A percentile compares a stretch with the other conserved stretches of the same genome.
Evolutionary conservation across 83 land plant genomes (phyloP).

Genomic region (Diphasiastrum complanatum): DNA sequence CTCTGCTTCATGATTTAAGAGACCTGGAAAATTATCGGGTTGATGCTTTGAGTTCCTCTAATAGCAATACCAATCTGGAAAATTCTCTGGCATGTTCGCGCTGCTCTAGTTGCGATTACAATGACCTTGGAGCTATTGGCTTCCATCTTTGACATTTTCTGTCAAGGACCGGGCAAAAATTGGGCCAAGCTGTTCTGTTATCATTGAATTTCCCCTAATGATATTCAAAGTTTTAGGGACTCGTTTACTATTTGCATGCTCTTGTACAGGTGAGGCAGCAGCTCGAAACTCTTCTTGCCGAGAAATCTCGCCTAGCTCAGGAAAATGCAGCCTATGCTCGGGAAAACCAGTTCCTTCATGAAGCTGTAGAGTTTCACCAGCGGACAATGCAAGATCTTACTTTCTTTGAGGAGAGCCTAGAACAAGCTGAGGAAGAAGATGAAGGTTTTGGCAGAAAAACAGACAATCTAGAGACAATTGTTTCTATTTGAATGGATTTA

Average conservation of each 20-base stretch:
- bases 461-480: too few species aligned
- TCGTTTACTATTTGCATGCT: not conserved
- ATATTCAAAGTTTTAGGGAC: too few species aligned
- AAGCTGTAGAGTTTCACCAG: slow-evolving; percentile 72
- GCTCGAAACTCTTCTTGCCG: slow-evolving; percentile 62
- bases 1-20: too few species aligned
- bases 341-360: slow-evolving; percentile 61
- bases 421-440: too few species aligned
- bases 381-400: slow-evolving; percentile 42
- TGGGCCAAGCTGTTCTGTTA: not conserved
- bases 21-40: too few species aligned
- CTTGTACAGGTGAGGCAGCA: slow-evolving; percentile 61
- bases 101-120: not conserved
- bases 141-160: too few species aligned
- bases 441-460: too few species aligned
- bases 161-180: not conserved
- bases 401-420: too few species aligned
- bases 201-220: not conserved
- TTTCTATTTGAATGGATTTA: too few species aligned
- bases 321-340: slow-evolving; percentile 55
- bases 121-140: not conserved
- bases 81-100: not conserved
- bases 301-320: slow-evolving; percentile 61
- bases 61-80: too few species aligned
- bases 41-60: too few species aligned